These are phyloP conservation scores for Microstegium vimineum DNA, from an alignment of 176 grass and related monocot species.

Conservation along the genomic window DNA sequence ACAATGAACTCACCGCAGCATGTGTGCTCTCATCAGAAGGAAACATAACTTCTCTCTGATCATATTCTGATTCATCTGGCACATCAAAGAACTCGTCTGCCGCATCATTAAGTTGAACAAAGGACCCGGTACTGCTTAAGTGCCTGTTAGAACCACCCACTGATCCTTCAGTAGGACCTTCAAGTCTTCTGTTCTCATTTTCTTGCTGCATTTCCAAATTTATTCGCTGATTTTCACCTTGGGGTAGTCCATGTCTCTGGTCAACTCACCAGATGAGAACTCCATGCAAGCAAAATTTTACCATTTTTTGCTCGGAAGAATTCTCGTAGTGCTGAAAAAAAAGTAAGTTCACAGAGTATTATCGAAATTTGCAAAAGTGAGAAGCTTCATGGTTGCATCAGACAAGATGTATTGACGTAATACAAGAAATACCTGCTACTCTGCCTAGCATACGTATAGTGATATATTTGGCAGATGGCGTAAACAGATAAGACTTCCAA, in stretches of 20 bases:
- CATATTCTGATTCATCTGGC: slow-evolving; percentile 87
- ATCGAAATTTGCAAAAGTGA: background rate
- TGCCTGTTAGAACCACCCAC: slow-evolving; percentile 44
- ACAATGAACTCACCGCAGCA: slow-evolving; percentile 43
- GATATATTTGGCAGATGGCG: slow-evolving; percentile 72
- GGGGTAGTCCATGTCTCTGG: slow-evolving; percentile 44
- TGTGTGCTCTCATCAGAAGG: slow-evolving; percentile 69
- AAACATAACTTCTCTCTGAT: slow-evolving; percentile 65
- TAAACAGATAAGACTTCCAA: slow-evolving; percentile 83
- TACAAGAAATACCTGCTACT: slow-evolving; percentile 65
- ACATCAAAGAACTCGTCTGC: slow-evolving; percentile 95
- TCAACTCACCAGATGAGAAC: slow-evolving; percentile 78
- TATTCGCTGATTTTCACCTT: slow-evolving; percentile 39
- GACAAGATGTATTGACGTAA: slow-evolving; percentile 21
- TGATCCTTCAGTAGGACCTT: slow-evolving; percentile 42
- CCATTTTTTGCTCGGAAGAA: slow-evolving; percentile 87
- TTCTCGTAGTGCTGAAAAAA: slow-evolving; percentile 75
- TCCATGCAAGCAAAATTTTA: slow-evolving; percentile 66
- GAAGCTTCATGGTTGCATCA: background rate
- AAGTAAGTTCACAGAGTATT: background rate
- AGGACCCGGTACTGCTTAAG: slow-evolving; percentile 51
- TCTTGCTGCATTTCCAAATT: slow-evolving; percentile 56
- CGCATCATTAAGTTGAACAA: slow-evolving; percentile 80
- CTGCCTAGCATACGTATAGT: slow-evolving; percentile 85
- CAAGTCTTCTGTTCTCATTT: slow-evolving; percentile 42